Evolutionary conservation across 2,329 filamentous ascomycete genomes (phyloP), one percentile per base, ranked within the genome.

Genomic region (Pseudocercospora fuligena): DNA sequence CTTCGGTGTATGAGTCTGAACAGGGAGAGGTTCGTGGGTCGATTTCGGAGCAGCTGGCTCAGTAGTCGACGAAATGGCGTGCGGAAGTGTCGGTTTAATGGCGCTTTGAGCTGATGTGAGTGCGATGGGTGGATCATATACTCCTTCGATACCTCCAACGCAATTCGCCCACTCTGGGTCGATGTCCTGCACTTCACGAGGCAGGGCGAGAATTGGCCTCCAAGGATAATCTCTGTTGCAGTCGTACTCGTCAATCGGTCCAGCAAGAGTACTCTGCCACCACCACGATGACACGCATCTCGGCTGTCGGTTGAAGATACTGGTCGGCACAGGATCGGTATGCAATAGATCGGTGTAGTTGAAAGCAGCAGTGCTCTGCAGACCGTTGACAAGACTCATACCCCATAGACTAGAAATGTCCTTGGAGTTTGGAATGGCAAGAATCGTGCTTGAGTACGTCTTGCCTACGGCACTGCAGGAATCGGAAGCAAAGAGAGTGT

Each of bases 401-500:
- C 59, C 51, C 11, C 58, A 66, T 8, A 72, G 61, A 43, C 68
- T 71, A 3, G 64, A 70, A 5, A 73, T 62, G 12, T 66, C 60
- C 12, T 40, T 31, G 12, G 56, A 62, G 23, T 70, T 54, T 2
- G 69, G 53, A 12, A 73, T 53, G 2, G 73, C 64, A 5, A 74
- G 56, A 36, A 72, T 67, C 31, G 69, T 70, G 53, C 65, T 70
- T 5, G 27, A 59, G 46, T 69, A 65, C 2, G 66, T 66, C 0
- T 58, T 21, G 2, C 71, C 70, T 14, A 72, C 56, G 8, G 29
- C 51, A 19, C 61, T 54, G 54, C 72, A 73, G 21, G 65, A 69
- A 51, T 73, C 63, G 27, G 68, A 69, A 1, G 72, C 72, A 60
- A 68, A 72, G 16, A 73, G 51, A 2, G 60, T 63, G 23, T 66